phyloP scores from a whole-genome alignment of 2,329 filamentous ascomycete species.

The Ophiostoma perfectum region DNA sequence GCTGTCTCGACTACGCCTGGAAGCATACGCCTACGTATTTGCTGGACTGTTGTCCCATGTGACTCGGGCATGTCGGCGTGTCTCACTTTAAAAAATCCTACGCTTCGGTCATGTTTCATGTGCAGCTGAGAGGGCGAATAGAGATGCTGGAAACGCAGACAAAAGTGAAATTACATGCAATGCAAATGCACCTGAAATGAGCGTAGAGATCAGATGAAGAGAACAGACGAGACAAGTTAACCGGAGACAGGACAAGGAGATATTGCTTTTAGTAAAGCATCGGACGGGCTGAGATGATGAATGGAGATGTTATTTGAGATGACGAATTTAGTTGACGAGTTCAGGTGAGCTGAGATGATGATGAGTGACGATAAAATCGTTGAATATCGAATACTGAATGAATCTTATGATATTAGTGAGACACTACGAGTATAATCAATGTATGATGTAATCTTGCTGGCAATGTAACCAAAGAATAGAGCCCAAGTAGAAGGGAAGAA shows the following conservation, averaged over 20 bases:
- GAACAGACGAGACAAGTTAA: too few species aligned
- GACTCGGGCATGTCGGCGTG: not conserved
- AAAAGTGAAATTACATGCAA: slow-evolving; percentile 1
- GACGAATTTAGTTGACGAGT: too few species aligned
- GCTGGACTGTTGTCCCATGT: not conserved
- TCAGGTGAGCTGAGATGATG: too few species aligned
- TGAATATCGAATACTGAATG: not conserved
- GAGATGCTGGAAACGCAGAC: not conserved
- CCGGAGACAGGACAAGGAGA: not conserved
- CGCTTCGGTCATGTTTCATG: not conserved
- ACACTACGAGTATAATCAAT: too few species aligned
- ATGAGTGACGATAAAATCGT: too few species aligned
- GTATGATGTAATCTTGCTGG: not conserved
- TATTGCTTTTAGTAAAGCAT: too few species aligned
- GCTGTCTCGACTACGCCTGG: too few species aligned
- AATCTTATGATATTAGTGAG: not conserved
- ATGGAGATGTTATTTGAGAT: too few species aligned
- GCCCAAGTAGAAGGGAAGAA: not conserved
- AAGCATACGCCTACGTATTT: too few species aligned
- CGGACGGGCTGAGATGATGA: too few species aligned
- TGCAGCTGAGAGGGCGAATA: not conserved
- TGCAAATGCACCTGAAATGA: not conserved
- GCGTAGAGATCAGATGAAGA: not conserved
- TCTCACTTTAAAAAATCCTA: not conserved
- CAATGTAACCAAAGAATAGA: not conserved